Percentiles rank a stretch among this genome's conserved stretches.
Evolutionary conservation across 2,329 filamentous ascomycete genomes (phyloP).

Genomic region (Chrysosporium queenslandicum): DNA sequence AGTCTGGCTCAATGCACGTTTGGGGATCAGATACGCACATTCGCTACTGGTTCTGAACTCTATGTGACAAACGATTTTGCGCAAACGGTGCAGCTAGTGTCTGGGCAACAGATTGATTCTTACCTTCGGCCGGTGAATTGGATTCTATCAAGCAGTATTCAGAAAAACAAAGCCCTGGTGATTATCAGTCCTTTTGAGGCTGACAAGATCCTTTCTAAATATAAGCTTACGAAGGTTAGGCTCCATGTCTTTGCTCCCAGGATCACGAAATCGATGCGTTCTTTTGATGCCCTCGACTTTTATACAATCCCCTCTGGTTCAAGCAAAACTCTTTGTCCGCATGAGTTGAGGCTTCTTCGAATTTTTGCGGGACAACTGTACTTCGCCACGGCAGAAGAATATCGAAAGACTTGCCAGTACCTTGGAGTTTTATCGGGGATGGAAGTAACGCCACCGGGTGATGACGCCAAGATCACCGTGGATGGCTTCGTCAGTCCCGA

Average conservation of each 20-base stretch:
- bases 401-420: conserved; percentile 26
- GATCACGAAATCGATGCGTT: conserved; percentile 25
- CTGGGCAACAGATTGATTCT: conserved; percentile 29
- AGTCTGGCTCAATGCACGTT: conserved; percentile 28
- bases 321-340: conserved; percentile 16
- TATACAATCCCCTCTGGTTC: conserved; percentile 29
- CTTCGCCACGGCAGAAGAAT: conserved; percentile 45
- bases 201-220: conserved; percentile 35
- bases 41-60: conserved; percentile 23
- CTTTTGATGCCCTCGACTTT: conserved; percentile 40
- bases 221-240: conserved; percentile 23
- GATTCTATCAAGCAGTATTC: conserved; percentile 33
- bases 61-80: conserved; percentile 45
- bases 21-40: conserved; percentile 21
- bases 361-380: conserved; percentile 60
- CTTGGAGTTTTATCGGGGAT: conserved; percentile 9
- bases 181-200: conserved; percentile 54
- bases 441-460: not conserved
- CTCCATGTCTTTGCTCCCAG: conserved; percentile 46
- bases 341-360: conserved; percentile 41
- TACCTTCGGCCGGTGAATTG: conserved; percentile 48
- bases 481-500: conserved; percentile 8
- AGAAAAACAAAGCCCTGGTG: conserved; percentile 22
- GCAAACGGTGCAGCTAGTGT: conserved; percentile 31
- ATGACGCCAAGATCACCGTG: not conserved